phyloP scores from a whole-genome alignment of 768 basidiomycete species.

The Phanerodontia chrysosporium region DNA sequence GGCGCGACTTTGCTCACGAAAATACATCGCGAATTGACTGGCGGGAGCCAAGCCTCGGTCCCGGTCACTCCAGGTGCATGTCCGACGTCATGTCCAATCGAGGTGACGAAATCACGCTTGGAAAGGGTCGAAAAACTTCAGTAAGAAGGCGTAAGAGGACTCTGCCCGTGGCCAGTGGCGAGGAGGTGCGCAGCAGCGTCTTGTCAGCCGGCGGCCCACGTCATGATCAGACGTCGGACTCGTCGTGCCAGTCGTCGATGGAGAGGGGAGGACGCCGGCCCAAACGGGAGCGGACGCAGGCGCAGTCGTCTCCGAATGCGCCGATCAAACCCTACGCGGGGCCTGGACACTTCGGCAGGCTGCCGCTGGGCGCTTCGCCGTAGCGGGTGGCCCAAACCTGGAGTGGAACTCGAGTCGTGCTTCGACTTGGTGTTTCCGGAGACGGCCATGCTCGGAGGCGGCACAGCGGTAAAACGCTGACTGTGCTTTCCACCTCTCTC shows the following conservation, averaged over 20 bases:
- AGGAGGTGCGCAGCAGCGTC: background rate
- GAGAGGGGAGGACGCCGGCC: background rate
- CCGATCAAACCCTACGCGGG: conserved; percentile 1
- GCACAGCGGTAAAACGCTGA: conserved; percentile 1
- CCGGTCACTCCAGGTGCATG: background rate
- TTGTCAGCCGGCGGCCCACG: background rate
- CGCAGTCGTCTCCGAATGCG: conserved; percentile 4
- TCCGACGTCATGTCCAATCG: background rate
- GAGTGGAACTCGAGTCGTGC: background rate
- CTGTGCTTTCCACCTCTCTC: background rate
- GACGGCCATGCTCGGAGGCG: conserved; percentile 5
- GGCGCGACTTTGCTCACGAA: no score
- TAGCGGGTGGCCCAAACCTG: conserved; percentile 3
- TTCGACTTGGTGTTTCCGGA: background rate
- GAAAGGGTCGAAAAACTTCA: background rate
- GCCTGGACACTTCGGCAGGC: background rate
- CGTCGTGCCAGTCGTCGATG: background rate
- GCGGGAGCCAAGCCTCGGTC: background rate
- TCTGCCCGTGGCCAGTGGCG: background rate
- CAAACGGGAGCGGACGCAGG: background rate
- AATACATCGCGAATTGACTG: no score
- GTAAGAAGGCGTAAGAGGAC: background rate
- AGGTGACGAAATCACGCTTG: background rate
- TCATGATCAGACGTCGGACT: background rate
- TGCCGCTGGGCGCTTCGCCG: background rate